phyloP scores from a whole-genome alignment of 1,139 yeast genomes.

The Keqinozyma sinolaborantium region DNA sequence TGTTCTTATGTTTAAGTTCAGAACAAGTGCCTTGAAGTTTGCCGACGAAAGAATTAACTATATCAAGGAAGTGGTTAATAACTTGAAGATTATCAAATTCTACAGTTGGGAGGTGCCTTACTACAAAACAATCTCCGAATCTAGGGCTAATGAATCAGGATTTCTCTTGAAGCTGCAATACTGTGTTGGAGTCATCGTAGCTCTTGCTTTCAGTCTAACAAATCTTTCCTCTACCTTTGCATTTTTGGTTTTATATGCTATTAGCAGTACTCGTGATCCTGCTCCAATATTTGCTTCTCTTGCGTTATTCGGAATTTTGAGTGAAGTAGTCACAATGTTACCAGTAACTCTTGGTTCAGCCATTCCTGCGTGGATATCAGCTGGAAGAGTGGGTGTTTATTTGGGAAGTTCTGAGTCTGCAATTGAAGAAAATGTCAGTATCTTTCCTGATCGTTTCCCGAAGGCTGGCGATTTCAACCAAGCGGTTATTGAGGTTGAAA shows the following conservation, averaged over 20 bases:
- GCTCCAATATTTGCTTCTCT: constrained; percentile 77
- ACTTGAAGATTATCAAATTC: constrained; percentile 33
- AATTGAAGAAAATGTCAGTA: constrained; percentile 36
- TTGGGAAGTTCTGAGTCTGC: constrained; percentile 33
- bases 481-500: constrained; percentile 40
- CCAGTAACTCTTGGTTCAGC: constrained; percentile 71
- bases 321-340: constrained; percentile 52
- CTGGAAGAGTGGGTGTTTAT: constrained; percentile 55
- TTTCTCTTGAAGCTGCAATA: constrained; percentile 48
- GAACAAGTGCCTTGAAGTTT: constrained; percentile 23
- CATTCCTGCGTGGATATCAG: constrained; percentile 67
- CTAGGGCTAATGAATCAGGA: constrained; percentile 48
- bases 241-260: constrained; percentile 64
- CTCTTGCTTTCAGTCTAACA: constrained; percentile 59
- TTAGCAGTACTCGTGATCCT: constrained; percentile 45
- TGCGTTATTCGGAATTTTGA: constrained; percentile 63
- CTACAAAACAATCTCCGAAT: constrained; percentile 38
- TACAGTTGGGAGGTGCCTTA: constrained; percentile 71
- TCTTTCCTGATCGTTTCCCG: constrained; percentile 5
- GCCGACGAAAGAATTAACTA: constrained; percentile 32
- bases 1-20: constrained; percentile 21
- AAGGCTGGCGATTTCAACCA: too few species aligned
- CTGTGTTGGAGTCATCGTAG: constrained; percentile 55
- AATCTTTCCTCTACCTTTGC: constrained; percentile 68
- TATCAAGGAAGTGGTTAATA: constrained; percentile 33